Conservation (phyloP, 106 monocot genomes). For the Dendrobium chrysotoxum region DNA sequence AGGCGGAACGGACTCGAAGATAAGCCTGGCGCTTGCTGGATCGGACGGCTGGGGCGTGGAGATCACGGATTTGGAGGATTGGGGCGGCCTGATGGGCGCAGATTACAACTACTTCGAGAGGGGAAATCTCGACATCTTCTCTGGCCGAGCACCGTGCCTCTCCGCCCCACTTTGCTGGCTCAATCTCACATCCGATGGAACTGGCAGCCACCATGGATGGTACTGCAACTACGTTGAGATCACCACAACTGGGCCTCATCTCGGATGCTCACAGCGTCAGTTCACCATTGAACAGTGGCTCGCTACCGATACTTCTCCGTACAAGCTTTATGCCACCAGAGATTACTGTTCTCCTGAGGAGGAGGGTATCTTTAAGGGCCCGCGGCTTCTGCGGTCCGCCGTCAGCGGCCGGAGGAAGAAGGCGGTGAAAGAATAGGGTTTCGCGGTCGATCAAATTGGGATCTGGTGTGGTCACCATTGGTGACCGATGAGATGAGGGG, state of each 20-base stretch:
- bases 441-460: not conserved
- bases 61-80: conserved; percentile 51
- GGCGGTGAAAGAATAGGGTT: not conserved
- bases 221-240: conserved; percentile 97
- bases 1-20: conserved; percentile 67
- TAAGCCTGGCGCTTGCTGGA: conserved; percentile 46
- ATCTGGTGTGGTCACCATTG: not conserved
- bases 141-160: conserved; percentile 74
- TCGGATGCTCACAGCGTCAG: conserved; percentile 42
- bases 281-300: conserved; percentile 92
- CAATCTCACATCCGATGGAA: conserved; percentile 75
- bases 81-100: conserved; percentile 73
- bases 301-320: conserved; percentile 51
- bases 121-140: conserved; percentile 79
- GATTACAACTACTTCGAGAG: conserved; percentile 83
- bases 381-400: not conserved
- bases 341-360: conserved; percentile 26
- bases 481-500: not conserved
- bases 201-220: conserved; percentile 74
- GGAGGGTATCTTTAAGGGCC: not conserved
- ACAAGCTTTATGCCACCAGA: conserved; percentile 40
- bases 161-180: conserved; percentile 42
- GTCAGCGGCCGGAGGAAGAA: not conserved
- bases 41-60: conserved; percentile 37
- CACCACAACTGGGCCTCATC: conserved; percentile 77